These are phyloP conservation scores for Apiospora phragmitis DNA, from an alignment of 2,329 filamentous ascomycete species.

Conservation along the genomic window DNA sequence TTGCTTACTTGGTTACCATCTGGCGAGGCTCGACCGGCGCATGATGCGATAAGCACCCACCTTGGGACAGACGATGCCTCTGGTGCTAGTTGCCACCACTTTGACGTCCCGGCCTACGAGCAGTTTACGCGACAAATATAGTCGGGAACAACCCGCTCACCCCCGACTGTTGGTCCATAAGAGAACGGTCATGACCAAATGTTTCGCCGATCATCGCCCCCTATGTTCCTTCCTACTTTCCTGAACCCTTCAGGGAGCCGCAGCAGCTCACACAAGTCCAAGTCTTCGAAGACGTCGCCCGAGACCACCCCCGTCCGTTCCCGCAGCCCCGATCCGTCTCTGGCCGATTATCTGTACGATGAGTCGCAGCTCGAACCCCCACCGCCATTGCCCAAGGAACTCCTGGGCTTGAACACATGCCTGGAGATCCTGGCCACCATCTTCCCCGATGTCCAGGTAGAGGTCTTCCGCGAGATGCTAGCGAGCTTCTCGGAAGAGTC, in stretches of 20 bases:
- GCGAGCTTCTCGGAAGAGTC: slow-evolving; percentile 74
- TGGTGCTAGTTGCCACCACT: background rate
- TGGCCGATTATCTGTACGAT: slow-evolving; percentile 53
- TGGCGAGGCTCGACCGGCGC: background rate
- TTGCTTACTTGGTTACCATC: background rate
- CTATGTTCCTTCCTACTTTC: slow-evolving; percentile 17
- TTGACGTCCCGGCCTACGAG: background rate
- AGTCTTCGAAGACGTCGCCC: slow-evolving; percentile 7
- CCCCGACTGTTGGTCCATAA: slow-evolving; percentile 39
- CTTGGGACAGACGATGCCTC: background rate
- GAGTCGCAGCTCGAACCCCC: slow-evolving; percentile 53
- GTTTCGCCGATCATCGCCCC: slow-evolving; percentile 62
- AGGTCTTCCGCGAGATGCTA: slow-evolving; percentile 83
- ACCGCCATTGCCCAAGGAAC: slow-evolving; percentile 56
- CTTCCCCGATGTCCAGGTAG: slow-evolving; percentile 79
- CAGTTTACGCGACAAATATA: slow-evolving; percentile 26
- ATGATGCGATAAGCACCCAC: background rate
- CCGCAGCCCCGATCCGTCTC: slow-evolving; percentile 21
- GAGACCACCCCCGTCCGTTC: slow-evolving; percentile 12
- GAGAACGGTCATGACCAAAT: slow-evolving; percentile 58
- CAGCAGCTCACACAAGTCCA: background rate
- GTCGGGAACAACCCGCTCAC: slow-evolving; percentile 65
- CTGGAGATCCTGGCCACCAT: slow-evolving; percentile 69
- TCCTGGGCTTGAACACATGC: slow-evolving; percentile 69
- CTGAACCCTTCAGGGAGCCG: slow-evolving; percentile 1